phyloP scores from a whole-genome alignment of 108 stramenopile species.

The Nannochloropsis oceanica region DNA sequence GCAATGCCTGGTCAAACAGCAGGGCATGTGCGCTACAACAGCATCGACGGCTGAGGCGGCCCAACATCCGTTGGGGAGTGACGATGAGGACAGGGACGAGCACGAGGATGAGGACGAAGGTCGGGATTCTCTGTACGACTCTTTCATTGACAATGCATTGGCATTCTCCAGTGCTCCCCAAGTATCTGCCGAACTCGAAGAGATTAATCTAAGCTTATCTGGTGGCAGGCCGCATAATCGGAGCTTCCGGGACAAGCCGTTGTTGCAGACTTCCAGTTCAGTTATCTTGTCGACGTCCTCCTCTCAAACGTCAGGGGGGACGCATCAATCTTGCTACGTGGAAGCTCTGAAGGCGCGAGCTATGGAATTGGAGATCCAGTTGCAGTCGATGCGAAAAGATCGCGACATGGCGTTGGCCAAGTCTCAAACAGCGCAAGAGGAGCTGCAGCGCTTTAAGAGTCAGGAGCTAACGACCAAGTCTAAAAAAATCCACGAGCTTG shows the following conservation, averaged over 20 bases:
- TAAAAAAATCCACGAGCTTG: background rate
- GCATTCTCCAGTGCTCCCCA: background rate
- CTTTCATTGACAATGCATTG: background rate
- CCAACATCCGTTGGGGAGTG: background rate
- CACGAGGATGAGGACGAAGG: background rate
- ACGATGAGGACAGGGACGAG: background rate
- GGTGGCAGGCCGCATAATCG: no score
- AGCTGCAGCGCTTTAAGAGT: background rate
- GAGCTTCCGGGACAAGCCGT: no score
- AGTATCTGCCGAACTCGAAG: background rate
- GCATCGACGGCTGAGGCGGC: background rate
- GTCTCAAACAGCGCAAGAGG: background rate
- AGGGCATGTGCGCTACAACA: background rate
- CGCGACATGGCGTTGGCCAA: background rate
- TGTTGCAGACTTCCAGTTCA: no score
- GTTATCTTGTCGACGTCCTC: background rate
- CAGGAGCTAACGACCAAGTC: background rate
- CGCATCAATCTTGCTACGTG: background rate
- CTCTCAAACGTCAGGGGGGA: background rate
- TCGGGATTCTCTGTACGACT: background rate
- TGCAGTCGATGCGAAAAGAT: background rate
- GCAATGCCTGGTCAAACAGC: background rate
- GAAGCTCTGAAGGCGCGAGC: background rate
- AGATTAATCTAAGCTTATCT: background rate
- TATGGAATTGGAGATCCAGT: background rate